These are phyloP conservation scores for Phytopythium mirpurense DNA, from an alignment of 352 stramenopile species.

Conservation along the genomic window DNA sequence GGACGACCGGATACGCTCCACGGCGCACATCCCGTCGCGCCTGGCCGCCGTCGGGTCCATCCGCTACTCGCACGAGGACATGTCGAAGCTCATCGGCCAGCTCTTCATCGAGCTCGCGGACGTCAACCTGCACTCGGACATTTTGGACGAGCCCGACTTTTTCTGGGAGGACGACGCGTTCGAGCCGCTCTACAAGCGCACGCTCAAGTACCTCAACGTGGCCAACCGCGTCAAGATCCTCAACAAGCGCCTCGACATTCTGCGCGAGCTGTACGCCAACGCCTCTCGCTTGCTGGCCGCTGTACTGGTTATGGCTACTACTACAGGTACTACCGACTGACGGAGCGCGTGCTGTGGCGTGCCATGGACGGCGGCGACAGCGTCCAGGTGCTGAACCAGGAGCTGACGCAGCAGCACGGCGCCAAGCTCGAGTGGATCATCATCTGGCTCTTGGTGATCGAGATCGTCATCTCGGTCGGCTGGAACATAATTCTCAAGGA, in stretches of 20 bases:
- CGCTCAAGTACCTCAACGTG: slow-evolving; percentile 91
- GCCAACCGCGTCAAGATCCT: slow-evolving; percentile 88
- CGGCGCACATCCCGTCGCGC: slow-evolving; percentile 82
- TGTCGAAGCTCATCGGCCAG: slow-evolving; percentile 89
- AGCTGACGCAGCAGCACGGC: slow-evolving; percentile 84
- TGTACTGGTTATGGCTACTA: too few species aligned
- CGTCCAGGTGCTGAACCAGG: slow-evolving; percentile 89
- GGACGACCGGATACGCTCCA: slow-evolving; percentile 77
- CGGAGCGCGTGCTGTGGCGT: too few species aligned
- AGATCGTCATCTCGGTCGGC: slow-evolving; percentile 80
- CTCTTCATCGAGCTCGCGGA: slow-evolving; percentile 86
- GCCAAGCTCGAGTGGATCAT: slow-evolving; percentile 92
- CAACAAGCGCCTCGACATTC: slow-evolving; percentile 92
- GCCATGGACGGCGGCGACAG: too few species aligned
- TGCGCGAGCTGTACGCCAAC: slow-evolving; percentile 81
- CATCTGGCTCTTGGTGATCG: slow-evolving; percentile 89
- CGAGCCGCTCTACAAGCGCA: slow-evolving; percentile 88
- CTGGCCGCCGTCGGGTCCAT: slow-evolving; percentile 85
- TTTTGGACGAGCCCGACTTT: slow-evolving; percentile 91
- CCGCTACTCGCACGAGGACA: slow-evolving; percentile 83
- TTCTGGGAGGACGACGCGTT: slow-evolving; percentile 91
- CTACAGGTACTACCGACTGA: too few species aligned
- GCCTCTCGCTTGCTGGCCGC: too few species aligned
- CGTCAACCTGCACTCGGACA: slow-evolving; percentile 92
- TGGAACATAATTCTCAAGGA: slow-evolving; percentile 86